Base-by-base conservation (phyloP, 2,329 filamentous ascomycete species). In the Thielaviopsis ethacetica region DNA sequence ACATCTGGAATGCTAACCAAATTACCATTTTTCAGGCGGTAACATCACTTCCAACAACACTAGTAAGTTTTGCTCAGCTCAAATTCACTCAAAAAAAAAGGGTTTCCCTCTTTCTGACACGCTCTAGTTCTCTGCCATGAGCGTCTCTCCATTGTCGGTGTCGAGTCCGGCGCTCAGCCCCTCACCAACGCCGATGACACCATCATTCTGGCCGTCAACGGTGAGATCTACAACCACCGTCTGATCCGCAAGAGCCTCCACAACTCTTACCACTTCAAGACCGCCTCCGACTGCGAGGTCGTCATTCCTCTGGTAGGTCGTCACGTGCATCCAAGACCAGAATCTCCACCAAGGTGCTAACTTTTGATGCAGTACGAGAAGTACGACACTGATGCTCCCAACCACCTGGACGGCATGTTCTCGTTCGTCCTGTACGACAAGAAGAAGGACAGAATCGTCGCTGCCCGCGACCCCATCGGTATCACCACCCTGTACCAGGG, bases 221-320 rank as follows among this genome's bases (percentile, higher is more conserved):
- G 93, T 74, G 93, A 98, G 72, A 98, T 98, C 71, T 98, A 98
- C 81, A 98, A 98, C 83, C 93, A 98, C 76, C 87, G 91, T 70
- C 82, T 95, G 68, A 79, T 98, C 68, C 86, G 93, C 70, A 97
- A 96, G 76, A 77, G 78, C 66, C 77, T 96, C 67, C 88, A 88
- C 74, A 82, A 77, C 62, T 81, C 84, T 44, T 96, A 96, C 74
- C 85, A 91, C 73, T 98, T 97, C 84, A 96, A 96, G 84, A 98
- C 93, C 64, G 86, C 93, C 69, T 97, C 91, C 44, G 93, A 98
- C 70, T 98, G 93, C 74, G 93, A 98, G 74, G 91, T 98, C 70
- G 95, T 98, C 73, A 95, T 98, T 69, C 93, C 94, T 65, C 73
- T 98, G 79, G 89, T 94, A 80, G 70, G 83, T 72, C 27, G n/a